Conservation (phyloP, 345 rosid genomes). For the Brassica incana region DNA sequence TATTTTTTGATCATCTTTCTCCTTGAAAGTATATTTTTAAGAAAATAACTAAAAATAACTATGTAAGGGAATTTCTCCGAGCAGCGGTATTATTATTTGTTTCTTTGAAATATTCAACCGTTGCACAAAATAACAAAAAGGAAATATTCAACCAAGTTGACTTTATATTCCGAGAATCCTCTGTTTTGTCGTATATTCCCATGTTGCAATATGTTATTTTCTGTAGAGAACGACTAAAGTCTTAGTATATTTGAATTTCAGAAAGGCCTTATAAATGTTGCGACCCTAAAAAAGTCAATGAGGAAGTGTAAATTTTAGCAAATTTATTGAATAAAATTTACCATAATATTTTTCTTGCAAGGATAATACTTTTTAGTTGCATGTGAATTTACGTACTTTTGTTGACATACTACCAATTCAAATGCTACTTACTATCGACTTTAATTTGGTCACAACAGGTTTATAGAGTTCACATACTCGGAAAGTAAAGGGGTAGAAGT, state of each 20-base stretch:
- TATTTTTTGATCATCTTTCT: no score
- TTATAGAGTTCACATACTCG: neutral
- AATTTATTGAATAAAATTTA: neutral
- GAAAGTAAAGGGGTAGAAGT: slow-evolving; percentile 11
- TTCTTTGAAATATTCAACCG: slow-evolving; percentile 24
- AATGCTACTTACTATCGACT: slow-evolving; percentile 9
- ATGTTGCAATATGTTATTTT: neutral
- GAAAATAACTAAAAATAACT: no score
- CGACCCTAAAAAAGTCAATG: neutral
- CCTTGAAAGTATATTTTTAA: no score
- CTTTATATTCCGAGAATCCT: neutral
- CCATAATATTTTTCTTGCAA: neutral
- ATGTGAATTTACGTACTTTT: slow-evolving; percentile 21
- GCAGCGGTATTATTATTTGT: neutral
- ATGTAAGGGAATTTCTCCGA: no score
- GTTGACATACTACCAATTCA: neutral
- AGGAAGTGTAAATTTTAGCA: neutral
- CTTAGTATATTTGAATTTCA: neutral
- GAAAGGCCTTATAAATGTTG: neutral
- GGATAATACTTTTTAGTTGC: neutral
- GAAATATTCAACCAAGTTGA: slow-evolving; percentile 31
- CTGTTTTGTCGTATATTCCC: neutral
- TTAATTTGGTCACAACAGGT: neutral
- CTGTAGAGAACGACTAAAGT: neutral
- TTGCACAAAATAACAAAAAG: neutral